Base-by-base conservation (phyloP, 768 basidiomycete genomes). In the Phylloporus scabripes region DNA sequence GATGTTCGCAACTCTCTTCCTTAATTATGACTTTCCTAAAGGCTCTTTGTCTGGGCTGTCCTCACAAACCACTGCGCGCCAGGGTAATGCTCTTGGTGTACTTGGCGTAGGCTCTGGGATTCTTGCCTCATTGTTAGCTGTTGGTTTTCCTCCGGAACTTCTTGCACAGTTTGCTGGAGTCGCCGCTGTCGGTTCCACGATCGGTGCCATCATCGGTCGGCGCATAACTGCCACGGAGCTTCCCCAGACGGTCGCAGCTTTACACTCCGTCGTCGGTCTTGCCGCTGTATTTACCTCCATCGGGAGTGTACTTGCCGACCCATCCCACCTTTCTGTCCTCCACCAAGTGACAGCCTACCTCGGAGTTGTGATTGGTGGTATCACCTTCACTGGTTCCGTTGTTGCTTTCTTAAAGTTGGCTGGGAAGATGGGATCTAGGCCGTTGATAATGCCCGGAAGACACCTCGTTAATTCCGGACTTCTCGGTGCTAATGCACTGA, bases 371-470 rank as follows among this genome's bases (percentile, higher is more conserved):
- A 90, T 92, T 61, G 89, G 86, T 69, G 91, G 91, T 50, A 74
- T 93, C 45, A 92, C 91, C 0, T 93, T 93, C 60, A 92, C 91
- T 4, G 90, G 90, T 23, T 92, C 90, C 1, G 81, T 93, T 37
- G 86, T 93, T 14, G 91, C 91, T 4, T 93, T 91, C 76, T 67
- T 93, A 40, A 93, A 93, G 63, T 74, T 93, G 32, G 87, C 89
- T 6, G 90, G 86, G 7, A 80, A 77, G 49, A 88, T 92, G 80
- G 74, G 85, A 5, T 87, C 86, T 37, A 80, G 75, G 53, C 83
- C 91, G 1, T 67, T 91, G 18, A 70, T 73, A 20, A 72, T 93
- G 38, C 89, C 89, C 4, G 89, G 79, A 36, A 82, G 86, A 56
- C 91, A 93, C 59, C 52, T 91, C 8, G 72, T 91, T 57, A 93